phyloP scores from a whole-genome alignment of 2,329 filamentous ascomycete genomes.

The Cercospora sp. region DNA sequence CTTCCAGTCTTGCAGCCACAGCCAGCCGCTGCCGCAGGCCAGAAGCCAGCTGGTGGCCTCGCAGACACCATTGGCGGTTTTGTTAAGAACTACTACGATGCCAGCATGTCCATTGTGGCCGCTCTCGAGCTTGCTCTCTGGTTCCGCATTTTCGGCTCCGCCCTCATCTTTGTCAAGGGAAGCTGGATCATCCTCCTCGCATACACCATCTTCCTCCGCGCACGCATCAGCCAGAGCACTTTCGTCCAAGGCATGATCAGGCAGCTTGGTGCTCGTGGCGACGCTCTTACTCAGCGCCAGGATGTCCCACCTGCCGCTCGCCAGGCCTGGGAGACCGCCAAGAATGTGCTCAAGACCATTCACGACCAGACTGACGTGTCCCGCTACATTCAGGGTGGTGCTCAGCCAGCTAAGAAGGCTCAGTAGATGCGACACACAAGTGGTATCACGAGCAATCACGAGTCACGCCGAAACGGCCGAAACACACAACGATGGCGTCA shows the following conservation, averaged over 20 bases:
- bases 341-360: constrained; percentile 70
- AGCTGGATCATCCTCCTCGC: constrained; percentile 84
- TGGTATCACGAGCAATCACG: constrained; percentile 6
- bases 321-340: constrained; percentile 77
- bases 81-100: constrained; percentile 97
- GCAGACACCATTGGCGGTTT: constrained; percentile 86
- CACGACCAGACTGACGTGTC: constrained; percentile 73
- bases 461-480: constrained; percentile 17
- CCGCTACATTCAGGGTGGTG: constrained; percentile 23
- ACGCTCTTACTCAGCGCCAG: constrained; percentile 81
- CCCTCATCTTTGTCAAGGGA: constrained; percentile 82
- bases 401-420: constrained; percentile 61
- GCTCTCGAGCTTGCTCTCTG: constrained; percentile 84
- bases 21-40: constrained; percentile 52
- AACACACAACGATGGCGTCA: neutral
- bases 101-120: constrained; percentile 90
- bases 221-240: constrained; percentile 82
- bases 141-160: constrained; percentile 76
- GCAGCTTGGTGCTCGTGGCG: constrained; percentile 70
- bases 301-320: constrained; percentile 77
- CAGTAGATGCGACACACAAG: constrained; percentile 44
- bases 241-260: constrained; percentile 86
- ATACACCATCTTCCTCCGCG: constrained; percentile 91
- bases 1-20: constrained; percentile 81
- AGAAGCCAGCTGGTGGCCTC: constrained; percentile 62